A percentile compares a stretch with the other conserved stretches of the same genome.
Evolutionary conservation across 1,284 basidiomycete genomes (phyloP).

Genomic region (Rhodotorula sp.): DNA sequence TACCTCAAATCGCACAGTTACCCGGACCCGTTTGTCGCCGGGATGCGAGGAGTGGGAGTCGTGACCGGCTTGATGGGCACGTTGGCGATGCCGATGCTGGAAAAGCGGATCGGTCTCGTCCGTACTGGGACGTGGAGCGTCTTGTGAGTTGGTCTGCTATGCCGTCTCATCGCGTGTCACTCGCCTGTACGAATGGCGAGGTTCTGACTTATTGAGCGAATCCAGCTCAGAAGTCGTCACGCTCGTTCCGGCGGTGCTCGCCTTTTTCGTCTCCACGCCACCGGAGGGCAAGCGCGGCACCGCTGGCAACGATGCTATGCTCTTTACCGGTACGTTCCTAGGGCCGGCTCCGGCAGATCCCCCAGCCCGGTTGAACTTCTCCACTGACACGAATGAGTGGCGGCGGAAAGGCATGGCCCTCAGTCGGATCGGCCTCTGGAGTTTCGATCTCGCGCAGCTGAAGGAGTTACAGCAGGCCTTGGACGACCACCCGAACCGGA

Average conservation of each 20-base stretch:
- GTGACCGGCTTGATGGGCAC: slow-evolving; percentile 55
- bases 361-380: neutral
- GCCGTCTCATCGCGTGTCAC: no score
- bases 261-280: slow-evolving; percentile 32
- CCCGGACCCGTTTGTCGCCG: slow-evolving; percentile 59
- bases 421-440: slow-evolving; percentile 52
- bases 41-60: slow-evolving; percentile 56
- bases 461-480: slow-evolving; percentile 52
- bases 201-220: no score
- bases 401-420: slow-evolving; percentile 39
- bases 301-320: slow-evolving; percentile 28
- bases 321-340: slow-evolving; percentile 38
- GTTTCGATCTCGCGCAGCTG: slow-evolving; percentile 53
- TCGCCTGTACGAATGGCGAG: neutral
- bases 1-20: slow-evolving; percentile 56
- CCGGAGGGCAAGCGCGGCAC: slow-evolving; percentile 16
- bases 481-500: slow-evolving; percentile 49
- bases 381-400: neutral
- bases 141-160: slow-evolving; percentile 41
- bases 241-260: slow-evolving; percentile 46
- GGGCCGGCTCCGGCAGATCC: no score
- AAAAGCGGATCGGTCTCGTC: slow-evolving; percentile 52
- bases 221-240: slow-evolving; percentile 49
- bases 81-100: slow-evolving; percentile 53
- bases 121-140: slow-evolving; percentile 55